phyloP scores from a whole-genome alignment of 176 grass and related monocot species.

The Olyra latifolia region DNA sequence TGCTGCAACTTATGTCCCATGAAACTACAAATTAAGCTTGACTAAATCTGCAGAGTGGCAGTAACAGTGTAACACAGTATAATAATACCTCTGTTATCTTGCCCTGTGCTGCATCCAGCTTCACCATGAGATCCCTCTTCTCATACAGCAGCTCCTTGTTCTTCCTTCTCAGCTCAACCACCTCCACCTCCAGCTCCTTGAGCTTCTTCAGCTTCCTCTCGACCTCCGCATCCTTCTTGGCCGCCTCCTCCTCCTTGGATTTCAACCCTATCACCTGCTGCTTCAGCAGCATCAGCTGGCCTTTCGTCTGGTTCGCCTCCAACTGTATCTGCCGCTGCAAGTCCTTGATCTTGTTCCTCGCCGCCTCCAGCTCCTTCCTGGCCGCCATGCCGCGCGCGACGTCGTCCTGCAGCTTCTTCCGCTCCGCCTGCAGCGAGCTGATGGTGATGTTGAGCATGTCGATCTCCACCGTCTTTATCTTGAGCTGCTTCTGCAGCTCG shows the following conservation, averaged over 20 bases:
- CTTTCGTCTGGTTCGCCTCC: conserved; percentile 77
- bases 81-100: conserved; percentile 81
- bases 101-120: conserved; percentile 73
- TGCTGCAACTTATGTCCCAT: not conserved
- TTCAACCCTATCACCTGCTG: conserved; percentile 77
- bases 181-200: conserved; percentile 74
- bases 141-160: conserved; percentile 88
- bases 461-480: conserved; percentile 73
- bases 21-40: conserved; percentile 12
- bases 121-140: conserved; percentile 88
- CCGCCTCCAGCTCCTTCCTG: conserved; percentile 57
- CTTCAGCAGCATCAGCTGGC: conserved; percentile 81
- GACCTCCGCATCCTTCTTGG: conserved; percentile 71
- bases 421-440: conserved; percentile 65
- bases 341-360: conserved; percentile 80
- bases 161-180: conserved; percentile 85
- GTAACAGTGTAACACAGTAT: not conserved
- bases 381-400: conserved; percentile 8
- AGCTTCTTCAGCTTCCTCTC: conserved; percentile 80
- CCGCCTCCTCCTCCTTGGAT: conserved; percentile 70
- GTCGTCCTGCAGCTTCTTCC: conserved; percentile 81
- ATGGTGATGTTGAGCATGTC: conserved; percentile 78
- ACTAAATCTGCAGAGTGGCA: not conserved
- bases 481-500: conserved; percentile 90
- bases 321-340: conserved; percentile 81